Conservation (phyloP, 2,329 filamentous ascomycete species). For the Rutstroemia sp. region DNA sequence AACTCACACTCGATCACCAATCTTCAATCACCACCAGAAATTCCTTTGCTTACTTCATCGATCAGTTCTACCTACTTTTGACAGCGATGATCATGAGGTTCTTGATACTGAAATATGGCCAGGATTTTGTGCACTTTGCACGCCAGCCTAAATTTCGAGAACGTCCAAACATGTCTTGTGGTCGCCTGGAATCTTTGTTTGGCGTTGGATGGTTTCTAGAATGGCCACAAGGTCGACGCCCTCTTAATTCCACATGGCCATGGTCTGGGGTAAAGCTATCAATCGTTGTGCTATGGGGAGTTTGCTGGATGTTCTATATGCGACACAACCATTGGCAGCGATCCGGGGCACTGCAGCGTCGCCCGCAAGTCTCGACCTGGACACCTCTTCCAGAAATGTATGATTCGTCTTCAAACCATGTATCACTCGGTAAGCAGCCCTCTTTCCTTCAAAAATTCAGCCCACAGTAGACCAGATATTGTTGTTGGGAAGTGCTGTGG, state of each 20-base stretch:
- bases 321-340: constrained; percentile 3
- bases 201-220: constrained; percentile 23
- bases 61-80: neutral
- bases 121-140: neutral
- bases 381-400: neutral
- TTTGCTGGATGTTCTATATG: constrained; percentile 24
- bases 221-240: constrained; percentile 19
- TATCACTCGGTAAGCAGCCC: constrained; percentile 1
- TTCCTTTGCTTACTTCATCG: neutral
- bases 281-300: constrained; percentile 22
- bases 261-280: constrained; percentile 22
- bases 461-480: neutral
- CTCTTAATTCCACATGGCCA: constrained; percentile 23
- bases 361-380: neutral
- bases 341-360: neutral
- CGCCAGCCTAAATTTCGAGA: neutral
- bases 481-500: neutral
- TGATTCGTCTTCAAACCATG: neutral
- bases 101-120: neutral
- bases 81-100: neutral
- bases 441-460: neutral
- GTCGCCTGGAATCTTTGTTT: constrained; percentile 13
- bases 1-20: neutral
- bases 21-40: neutral
- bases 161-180: neutral